phyloP scores from a whole-genome alignment of 805 yeast genomes.

The Kodamaea laetipori region DNA sequence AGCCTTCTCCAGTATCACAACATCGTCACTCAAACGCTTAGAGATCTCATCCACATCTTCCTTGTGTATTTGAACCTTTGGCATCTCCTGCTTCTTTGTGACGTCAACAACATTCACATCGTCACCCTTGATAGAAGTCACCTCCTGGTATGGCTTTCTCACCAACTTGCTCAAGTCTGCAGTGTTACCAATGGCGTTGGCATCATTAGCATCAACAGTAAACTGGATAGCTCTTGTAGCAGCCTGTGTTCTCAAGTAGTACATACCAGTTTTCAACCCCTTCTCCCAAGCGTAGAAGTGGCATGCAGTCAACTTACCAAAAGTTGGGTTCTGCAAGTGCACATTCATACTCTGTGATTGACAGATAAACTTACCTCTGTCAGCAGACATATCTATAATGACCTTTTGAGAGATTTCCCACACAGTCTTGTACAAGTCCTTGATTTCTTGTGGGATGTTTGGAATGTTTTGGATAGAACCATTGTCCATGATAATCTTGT shows the following conservation, averaged over 20 bases:
- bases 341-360: constrained; percentile 94
- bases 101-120: constrained; percentile 12
- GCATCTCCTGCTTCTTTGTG: constrained; percentile 4
- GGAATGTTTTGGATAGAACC: constrained; percentile 60
- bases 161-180: constrained; percentile 16
- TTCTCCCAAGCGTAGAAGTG: constrained; percentile 99
- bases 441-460: constrained; percentile 55
- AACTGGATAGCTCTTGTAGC: constrained; percentile 97
- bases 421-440: constrained; percentile 58
- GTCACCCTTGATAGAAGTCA: constrained; percentile 13
- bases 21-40: constrained; percentile 12
- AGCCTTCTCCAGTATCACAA: constrained; percentile 14
- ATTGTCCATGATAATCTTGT: constrained; percentile 55
- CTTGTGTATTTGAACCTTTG: constrained; percentile 12
- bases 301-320: constrained; percentile 96
- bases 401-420: constrained; percentile 64
- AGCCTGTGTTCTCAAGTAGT: constrained; percentile 95
- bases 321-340: constrained; percentile 85
- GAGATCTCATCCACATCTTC: constrained; percentile 9
- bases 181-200: constrained; percentile 1
- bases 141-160: constrained; percentile 26
- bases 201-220: constrained; percentile 46
- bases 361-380: constrained; percentile 73
- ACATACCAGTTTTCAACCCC: constrained; percentile 98
- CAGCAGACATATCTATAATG: constrained; percentile 48